Base-by-base conservation (phyloP, 768 basidiomycete species). In the Macrolepiota dolichaula region DNA sequence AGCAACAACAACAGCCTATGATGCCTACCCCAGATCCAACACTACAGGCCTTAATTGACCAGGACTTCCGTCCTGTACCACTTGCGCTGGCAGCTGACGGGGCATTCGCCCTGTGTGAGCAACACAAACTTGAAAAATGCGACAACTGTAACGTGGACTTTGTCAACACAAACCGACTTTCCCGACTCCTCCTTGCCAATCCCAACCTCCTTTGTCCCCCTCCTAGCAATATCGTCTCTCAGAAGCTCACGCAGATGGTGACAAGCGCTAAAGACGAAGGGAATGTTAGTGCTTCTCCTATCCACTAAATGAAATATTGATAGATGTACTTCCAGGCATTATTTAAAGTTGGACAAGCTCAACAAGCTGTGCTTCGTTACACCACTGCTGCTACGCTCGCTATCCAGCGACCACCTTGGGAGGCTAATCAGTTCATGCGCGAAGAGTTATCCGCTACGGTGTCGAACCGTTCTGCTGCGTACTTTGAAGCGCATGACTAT, bases 391-490 rank as follows among this genome's bases (percentile, higher is more conserved):
- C 89, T 10, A 80, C 81, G 63, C 79, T 94, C 38, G 94, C 94
- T 0, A 74, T 86, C 0, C 87, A 91, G 64, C 84, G 96, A 25
- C 89, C 94, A 1, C 87, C 91, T 40, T 98, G 96, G 92, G 96
- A 98, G 71, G 78, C 83, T n/a, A 86, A 88, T 59, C 82, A 83
- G 35, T 70, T 92, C 64, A 85, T 92, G 76, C 85, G 92, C 60
- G 97, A 99, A 65, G 97, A 99, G 69, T 82, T 97, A 51, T 89
- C 92, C 12, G 89, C 93, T 29, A 83, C 94, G 63, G 71, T 99
- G 53, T 94, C 93, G 62, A 99, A 99, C 73, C 85, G 97, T 55
- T 92, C 93, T 15, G 93, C 95, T 0, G 89, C 97, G 7, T 89
- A 88, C 73, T 83, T 85, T 60, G 91, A 92, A 64, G 75, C 84